phyloP scores from a whole-genome alignment of 1,139 yeast species.

The Kurtzmaniella quercitrusa region DNA sequence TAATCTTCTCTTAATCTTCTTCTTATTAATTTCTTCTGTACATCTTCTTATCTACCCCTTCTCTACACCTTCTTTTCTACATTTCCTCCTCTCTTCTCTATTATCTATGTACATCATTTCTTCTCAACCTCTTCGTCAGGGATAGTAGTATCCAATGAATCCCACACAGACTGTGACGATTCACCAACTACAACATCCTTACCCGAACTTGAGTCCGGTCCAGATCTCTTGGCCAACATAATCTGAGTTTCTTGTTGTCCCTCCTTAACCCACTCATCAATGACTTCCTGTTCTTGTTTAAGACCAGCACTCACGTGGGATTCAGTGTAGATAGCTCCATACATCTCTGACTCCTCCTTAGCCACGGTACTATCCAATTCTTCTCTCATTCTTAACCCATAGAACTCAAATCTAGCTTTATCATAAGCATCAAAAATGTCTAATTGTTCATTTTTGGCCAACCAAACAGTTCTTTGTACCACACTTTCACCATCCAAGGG shows the following conservation, averaged over 20 bases:
- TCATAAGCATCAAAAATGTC: conserved; percentile 66
- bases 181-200: conserved; percentile 18
- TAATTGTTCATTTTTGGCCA: conserved; percentile 42
- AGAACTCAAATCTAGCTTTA: conserved; percentile 82
- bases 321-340: conserved; percentile 68
- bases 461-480: conserved; percentile 82
- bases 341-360: conserved; percentile 81
- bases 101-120: conserved; percentile 1
- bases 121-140: conserved; percentile 23
- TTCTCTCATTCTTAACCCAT: conserved; percentile 77
- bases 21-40: no score
- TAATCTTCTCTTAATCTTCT: no score
- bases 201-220: conserved; percentile 17
- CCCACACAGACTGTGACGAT: background rate
- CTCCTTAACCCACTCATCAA: conserved; percentile 69
- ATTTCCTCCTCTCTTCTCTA: background rate
- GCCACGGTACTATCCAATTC: conserved; percentile 74
- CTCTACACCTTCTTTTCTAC: no score
- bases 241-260: conserved; percentile 61
- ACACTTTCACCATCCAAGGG: conserved; percentile 90
- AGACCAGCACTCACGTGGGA: conserved; percentile 66
- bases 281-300: conserved; percentile 62
- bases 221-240: conserved; percentile 35
- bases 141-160: conserved; percentile 14
- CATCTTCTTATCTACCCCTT: no score